These are phyloP conservation scores for Cercophora newfieldiana DNA, from an alignment of 495 filamentous ascomycete species.

Conservation along the genomic window DNA sequence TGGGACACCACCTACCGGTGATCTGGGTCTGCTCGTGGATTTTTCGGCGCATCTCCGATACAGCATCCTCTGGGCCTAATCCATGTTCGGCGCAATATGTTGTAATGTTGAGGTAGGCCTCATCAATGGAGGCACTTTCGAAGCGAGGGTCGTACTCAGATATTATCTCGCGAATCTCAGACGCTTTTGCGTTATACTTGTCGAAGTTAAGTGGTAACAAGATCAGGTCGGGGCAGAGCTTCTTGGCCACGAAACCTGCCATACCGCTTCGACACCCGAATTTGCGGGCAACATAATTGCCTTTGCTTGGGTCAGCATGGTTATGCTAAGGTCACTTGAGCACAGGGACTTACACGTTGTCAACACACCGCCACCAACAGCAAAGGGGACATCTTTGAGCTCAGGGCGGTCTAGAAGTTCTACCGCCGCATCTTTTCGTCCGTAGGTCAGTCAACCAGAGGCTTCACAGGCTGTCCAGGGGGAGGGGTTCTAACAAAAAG, in stretches of 20 bases:
- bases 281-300: conserved; percentile 89
- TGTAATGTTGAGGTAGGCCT: conserved; percentile 96
- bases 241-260: conserved; percentile 93
- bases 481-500: conserved; percentile 60
- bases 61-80: conserved; percentile 68
- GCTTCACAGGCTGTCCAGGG: not conserved
- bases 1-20: conserved; percentile 41
- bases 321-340: not conserved
- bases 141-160: conserved; percentile 86
- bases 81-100: conserved; percentile 72
- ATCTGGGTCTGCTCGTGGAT: conserved; percentile 77
- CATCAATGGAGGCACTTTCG: conserved; percentile 90
- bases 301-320: conserved; percentile 52
- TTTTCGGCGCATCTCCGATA: conserved; percentile 72
- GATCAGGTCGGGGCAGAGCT: conserved; percentile 88
- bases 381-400: conserved; percentile 85
- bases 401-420: conserved; percentile 91
- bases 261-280: conserved; percentile 92
- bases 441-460: not conserved
- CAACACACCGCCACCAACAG: conserved; percentile 83
- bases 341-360: conserved; percentile 12
- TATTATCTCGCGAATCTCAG: conserved; percentile 81
- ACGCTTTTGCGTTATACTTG: conserved; percentile 88
- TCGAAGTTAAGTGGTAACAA: conserved; percentile 80
- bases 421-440: conserved; percentile 67